Conservation (phyloP, 345 rosid species). For the Erysimum cheiranthoides region DNA sequence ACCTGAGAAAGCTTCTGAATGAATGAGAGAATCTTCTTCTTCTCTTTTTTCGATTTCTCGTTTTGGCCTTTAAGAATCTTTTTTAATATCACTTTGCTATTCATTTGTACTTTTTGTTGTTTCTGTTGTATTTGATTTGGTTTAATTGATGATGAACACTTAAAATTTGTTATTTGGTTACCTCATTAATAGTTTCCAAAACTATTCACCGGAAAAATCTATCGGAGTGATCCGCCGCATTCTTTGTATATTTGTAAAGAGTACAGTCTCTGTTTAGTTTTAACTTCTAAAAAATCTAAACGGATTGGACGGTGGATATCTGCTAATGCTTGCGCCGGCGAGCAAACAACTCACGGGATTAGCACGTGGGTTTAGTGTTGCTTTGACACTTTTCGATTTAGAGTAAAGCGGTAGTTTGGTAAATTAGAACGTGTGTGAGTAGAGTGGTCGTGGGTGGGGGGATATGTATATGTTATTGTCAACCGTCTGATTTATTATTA, state of each 20-base stretch:
- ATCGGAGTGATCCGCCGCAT: not conserved
- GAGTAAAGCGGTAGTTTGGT: not conserved
- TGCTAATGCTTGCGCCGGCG: slow-evolving; percentile 13
- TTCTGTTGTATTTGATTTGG: slow-evolving; percentile 38
- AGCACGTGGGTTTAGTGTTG: slow-evolving; percentile 12
- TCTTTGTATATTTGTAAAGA: not conserved
- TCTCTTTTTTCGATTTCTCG: not conserved
- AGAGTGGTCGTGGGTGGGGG: slow-evolving; percentile 15
- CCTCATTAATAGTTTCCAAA: not conserved
- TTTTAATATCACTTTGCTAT: slow-evolving; percentile 21
- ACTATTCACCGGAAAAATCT: not conserved
- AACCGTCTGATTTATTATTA: not conserved
- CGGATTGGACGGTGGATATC: slow-evolving; percentile 6
- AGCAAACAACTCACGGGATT: not conserved
- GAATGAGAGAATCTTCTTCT: slow-evolving; percentile 3
- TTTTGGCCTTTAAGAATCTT: slow-evolving; percentile 22
- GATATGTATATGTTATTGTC: slow-evolving; percentile 2
- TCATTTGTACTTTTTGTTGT: slow-evolving; percentile 7
- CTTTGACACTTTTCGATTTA: not conserved
- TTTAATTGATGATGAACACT: not conserved
- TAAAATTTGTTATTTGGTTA: not conserved
- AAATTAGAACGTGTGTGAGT: not conserved
- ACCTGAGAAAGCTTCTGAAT: slow-evolving; percentile 53
- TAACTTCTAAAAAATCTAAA: not conserved
- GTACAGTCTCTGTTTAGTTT: not conserved